Conservation (phyloP, 164 flowering plant genomes). For the Taxillus chinensis region DNA sequence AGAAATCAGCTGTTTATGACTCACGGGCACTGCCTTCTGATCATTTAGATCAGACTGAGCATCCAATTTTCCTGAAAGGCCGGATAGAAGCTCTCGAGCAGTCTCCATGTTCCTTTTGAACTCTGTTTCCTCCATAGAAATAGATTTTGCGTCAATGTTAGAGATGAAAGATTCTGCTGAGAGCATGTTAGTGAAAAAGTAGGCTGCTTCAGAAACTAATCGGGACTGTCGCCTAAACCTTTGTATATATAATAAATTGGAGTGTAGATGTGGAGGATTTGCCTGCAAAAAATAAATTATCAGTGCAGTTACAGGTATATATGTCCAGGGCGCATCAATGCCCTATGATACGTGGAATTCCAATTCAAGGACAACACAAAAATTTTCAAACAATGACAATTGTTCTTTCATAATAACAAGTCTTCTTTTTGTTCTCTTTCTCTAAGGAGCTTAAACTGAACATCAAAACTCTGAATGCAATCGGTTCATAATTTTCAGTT, state of each 20-base stretch:
- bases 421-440: too few relatives aligned
- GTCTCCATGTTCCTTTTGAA: conserved; percentile 76
- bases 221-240: conserved; percentile 77
- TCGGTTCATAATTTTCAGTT: too few relatives aligned
- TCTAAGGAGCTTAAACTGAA: too few relatives aligned
- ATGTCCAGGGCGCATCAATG: too few relatives aligned
- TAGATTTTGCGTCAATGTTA: conserved; percentile 68
- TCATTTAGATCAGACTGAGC: conserved; percentile 21
- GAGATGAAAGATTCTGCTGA: conserved; percentile 84
- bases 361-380: too few relatives aligned
- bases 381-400: too few relatives aligned
- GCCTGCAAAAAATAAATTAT: conserved; percentile 48
- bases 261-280: conserved; percentile 93
- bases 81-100: conserved; percentile 62
- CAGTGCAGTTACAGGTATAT: too few relatives aligned
- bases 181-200: conserved; percentile 87
- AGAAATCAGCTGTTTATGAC: too few relatives aligned
- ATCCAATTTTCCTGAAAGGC: conserved; percentile 39
- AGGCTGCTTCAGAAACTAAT: conserved; percentile 78
- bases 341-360: too few relatives aligned
- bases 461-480: too few relatives aligned
- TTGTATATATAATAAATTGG: conserved; percentile 79
- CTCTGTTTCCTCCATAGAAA: conserved; percentile 88
- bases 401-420: too few relatives aligned
- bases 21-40: conserved; percentile 10